Conservation (phyloP, 345 rosid species). For the Noccaea caerulescens region DNA sequence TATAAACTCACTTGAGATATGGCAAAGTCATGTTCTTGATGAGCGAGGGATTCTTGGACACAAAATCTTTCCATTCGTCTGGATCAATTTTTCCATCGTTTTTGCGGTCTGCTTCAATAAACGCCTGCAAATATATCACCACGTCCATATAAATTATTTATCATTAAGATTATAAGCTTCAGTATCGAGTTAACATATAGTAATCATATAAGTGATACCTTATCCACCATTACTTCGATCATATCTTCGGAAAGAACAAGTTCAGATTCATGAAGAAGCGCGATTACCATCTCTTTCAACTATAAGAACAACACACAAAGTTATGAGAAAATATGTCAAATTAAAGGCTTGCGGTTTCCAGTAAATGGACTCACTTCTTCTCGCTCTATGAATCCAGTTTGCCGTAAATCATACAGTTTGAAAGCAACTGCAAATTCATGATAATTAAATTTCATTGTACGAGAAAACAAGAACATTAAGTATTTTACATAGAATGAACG, state of each 20-base stretch:
- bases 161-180: not conserved
- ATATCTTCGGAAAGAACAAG: slow-evolving; percentile 67
- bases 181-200: not conserved
- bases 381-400: slow-evolving; percentile 82
- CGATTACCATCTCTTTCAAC: slow-evolving; percentile 96
- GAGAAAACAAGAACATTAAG: not conserved
- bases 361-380: slow-evolving; percentile 68
- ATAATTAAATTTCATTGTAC: not conserved
- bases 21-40: slow-evolving; percentile 96
- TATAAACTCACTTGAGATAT: slow-evolving; percentile 65
- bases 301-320: slow-evolving; percentile 27
- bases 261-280: slow-evolving; percentile 86
- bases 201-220: slow-evolving; percentile 47
- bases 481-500: not conserved
- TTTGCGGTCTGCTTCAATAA: slow-evolving; percentile 65
- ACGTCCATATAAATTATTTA: not conserved
- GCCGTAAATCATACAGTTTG: slow-evolving; percentile 77
- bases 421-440: slow-evolving; percentile 71
- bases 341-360: not conserved
- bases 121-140: slow-evolving; percentile 55
- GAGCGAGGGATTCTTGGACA: slow-evolving; percentile 71
- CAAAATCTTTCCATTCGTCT: slow-evolving; percentile 91
- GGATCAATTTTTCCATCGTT: slow-evolving; percentile 80
- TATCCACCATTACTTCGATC: slow-evolving; percentile 74
- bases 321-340: not conserved